These are phyloP conservation scores for Corchorus capsularis DNA, from an alignment of 345 rosid genomes.

Conservation along the genomic window DNA sequence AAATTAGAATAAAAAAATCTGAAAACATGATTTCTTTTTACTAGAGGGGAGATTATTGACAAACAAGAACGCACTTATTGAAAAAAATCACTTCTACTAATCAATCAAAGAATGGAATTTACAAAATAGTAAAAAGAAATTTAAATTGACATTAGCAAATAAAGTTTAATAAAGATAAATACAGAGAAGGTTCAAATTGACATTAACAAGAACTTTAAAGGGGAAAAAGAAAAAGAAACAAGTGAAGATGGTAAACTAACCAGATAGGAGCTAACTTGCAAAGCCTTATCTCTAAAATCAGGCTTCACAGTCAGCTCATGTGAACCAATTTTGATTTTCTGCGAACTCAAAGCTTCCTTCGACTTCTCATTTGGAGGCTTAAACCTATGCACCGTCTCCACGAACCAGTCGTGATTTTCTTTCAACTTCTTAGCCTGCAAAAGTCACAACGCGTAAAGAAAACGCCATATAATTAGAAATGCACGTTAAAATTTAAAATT, in stretches of 20 bases:
- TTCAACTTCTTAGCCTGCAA: constrained; percentile 70
- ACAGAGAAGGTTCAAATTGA: not conserved
- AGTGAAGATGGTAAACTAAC: constrained; percentile 38
- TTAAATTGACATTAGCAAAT: not conserved
- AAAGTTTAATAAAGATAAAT: not conserved
- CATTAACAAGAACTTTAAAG: not conserved
- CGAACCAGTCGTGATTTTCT: constrained; percentile 74
- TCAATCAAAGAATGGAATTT: not conserved
- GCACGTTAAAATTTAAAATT: not conserved
- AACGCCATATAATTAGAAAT: not conserved
- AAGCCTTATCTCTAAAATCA: constrained; percentile 62
- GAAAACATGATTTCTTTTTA: not conserved
- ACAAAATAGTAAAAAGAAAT: not conserved
- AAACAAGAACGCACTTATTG: not conserved
- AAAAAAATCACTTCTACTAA: not conserved
- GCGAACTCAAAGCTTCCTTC: constrained; percentile 71
- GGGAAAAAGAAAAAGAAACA: not conserved
- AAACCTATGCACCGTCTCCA: constrained; percentile 54
- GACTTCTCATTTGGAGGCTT: constrained; percentile 66
- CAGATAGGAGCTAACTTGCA: constrained; percentile 66
- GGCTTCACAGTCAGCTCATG: constrained; percentile 59
- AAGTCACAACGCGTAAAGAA: not conserved
- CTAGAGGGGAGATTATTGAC: not conserved
- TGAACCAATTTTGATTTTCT: constrained; percentile 52
- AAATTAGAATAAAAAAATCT: not conserved